Evolutionary conservation across 163 green algal genomes (phyloP).

Genomic region (Scenedesmus sp.): DNA sequence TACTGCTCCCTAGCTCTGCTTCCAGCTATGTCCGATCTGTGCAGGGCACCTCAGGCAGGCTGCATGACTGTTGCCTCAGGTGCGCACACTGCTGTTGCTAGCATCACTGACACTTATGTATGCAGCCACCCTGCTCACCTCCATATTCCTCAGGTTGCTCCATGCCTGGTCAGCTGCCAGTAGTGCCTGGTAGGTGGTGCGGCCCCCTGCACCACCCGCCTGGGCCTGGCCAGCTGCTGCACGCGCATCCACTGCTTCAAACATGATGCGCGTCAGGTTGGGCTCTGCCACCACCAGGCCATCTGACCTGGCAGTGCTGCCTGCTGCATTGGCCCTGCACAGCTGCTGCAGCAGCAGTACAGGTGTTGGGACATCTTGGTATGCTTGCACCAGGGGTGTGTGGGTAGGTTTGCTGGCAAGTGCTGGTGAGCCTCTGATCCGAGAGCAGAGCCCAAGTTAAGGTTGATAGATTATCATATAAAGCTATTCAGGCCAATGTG

Average conservation of each 20-base stretch:
- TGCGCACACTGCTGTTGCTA: background rate
- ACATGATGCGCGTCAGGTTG: slow-evolving; percentile 32
- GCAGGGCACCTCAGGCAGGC: background rate
- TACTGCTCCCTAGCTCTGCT: background rate
- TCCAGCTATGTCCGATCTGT: background rate
- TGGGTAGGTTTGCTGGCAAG: background rate
- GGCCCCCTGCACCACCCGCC: slow-evolving; percentile 70
- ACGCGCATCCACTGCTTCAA: slow-evolving; percentile 35
- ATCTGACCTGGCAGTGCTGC: background rate
- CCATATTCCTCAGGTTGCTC: slow-evolving; percentile 57
- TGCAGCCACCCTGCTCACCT: background rate
- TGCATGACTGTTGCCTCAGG: background rate
- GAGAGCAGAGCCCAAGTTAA: background rate
- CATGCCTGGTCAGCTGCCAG: slow-evolving; percentile 69
- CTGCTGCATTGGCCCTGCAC: slow-evolving; percentile 5
- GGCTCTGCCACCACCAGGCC: slow-evolving; percentile 28
- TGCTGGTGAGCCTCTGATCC: background rate
- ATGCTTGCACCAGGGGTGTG: background rate
- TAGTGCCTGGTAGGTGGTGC: slow-evolving; percentile 72
- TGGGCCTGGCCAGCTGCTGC: slow-evolving; percentile 4
- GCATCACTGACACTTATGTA: background rate
- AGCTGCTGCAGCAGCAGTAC: slow-evolving; percentile 1
- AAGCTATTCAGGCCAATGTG: background rate
- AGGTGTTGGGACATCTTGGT: background rate
- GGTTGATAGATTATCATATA: too few relatives aligned